phyloP scores from a whole-genome alignment of 129 eudicot genomes.

The Arctium minus region DNA sequence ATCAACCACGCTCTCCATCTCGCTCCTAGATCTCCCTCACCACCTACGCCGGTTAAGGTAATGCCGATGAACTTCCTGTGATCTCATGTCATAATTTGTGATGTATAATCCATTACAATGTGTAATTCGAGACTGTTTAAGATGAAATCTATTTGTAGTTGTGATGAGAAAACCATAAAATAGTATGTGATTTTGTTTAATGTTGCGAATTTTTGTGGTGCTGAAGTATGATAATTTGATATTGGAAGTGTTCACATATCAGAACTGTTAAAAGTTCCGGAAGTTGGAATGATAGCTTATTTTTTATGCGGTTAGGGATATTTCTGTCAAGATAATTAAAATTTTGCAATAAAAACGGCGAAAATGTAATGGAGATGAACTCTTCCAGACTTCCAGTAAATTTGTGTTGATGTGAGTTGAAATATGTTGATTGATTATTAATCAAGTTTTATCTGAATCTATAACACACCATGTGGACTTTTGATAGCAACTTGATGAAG shows the following conservation, averaged over 20 bases:
- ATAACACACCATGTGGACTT: background rate
- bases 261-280: background rate
- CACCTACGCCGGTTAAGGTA: slow-evolving; percentile 21
- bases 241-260: background rate
- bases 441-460: slow-evolving; percentile 4
- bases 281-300: slow-evolving; percentile 16
- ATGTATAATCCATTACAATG: background rate
- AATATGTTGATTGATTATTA: background rate
- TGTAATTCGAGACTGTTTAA: background rate
- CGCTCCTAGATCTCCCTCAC: slow-evolving; percentile 13
- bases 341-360: background rate
- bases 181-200: slow-evolving; percentile 12
- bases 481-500: background rate
- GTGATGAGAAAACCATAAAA: background rate
- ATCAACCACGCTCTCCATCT: slow-evolving; percentile 11
- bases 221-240: background rate
- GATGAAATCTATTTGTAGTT: background rate
- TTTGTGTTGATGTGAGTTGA: background rate
- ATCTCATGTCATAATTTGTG: slow-evolving; percentile 9
- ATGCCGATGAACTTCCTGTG: slow-evolving; percentile 12
- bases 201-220: background rate
- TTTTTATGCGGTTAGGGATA: background rate
- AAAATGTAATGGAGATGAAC: background rate
- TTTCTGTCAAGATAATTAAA: background rate
- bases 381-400: background rate